Evolutionary conservation across 768 basidiomycete genomes (phyloP).

Genomic region (Tylopilus vinaceipallidus): DNA sequence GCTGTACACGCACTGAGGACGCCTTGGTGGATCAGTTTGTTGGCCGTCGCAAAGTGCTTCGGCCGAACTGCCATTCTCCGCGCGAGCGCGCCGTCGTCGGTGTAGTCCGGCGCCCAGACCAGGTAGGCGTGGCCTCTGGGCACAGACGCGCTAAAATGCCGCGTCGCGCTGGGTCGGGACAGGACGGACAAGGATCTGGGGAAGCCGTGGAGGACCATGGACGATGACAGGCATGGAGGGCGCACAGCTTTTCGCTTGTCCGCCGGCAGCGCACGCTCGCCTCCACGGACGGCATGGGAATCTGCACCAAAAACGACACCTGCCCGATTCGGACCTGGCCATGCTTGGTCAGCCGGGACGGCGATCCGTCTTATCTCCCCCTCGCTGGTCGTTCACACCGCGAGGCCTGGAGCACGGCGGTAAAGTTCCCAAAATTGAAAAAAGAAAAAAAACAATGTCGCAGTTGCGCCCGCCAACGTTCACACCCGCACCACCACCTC

Average conservation of each 20-base stretch:
- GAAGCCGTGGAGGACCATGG: background rate
- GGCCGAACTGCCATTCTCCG: slow-evolving; percentile 56
- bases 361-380: slow-evolving; percentile 6
- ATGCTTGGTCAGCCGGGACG: background rate
- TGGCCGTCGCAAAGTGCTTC: slow-evolving; percentile 48
- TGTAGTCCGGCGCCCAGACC: slow-evolving; percentile 67
- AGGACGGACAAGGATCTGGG: slow-evolving; percentile 1
- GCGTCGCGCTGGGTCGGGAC: background rate
- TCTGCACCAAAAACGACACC: slow-evolving; percentile 7
- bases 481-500: no score
- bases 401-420: no score
- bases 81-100: slow-evolving; percentile 53
- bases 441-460: no score
- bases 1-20: slow-evolving; percentile 44
- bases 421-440: no score
- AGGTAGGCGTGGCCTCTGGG: slow-evolving; percentile 27
- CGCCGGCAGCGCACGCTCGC: no score
- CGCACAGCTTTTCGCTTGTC: no score
- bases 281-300: background rate
- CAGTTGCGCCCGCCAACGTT: no score
- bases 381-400: no score
- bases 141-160: slow-evolving; percentile 10
- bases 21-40: slow-evolving; percentile 40
- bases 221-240: no score
- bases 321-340: slow-evolving; percentile 6